phyloP scores from a whole-genome alignment of 73 alveolate genomes.

The Loxodes magnus region DNA sequence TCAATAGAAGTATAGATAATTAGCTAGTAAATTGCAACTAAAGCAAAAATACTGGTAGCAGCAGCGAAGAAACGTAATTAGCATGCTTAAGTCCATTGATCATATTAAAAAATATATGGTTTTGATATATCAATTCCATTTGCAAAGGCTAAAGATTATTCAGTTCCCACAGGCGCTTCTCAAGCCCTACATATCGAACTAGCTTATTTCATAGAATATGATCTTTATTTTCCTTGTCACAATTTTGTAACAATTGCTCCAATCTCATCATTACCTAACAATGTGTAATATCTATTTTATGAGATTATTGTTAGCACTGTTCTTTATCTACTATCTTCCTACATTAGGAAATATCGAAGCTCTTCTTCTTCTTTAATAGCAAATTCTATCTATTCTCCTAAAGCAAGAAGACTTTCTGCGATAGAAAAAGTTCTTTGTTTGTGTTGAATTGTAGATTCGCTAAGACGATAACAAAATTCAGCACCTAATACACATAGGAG shows the following conservation, averaged over 20 bases:
- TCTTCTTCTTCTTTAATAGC: slow-evolving; percentile 38
- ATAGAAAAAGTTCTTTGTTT: slow-evolving; percentile 26
- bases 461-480: slow-evolving; percentile 27
- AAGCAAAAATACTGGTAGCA: slow-evolving; percentile 12
- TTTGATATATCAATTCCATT: slow-evolving; percentile 32
- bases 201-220: slow-evolving; percentile 26
- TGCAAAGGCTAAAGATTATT: slow-evolving; percentile 25
- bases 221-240: slow-evolving; percentile 45
- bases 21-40: slow-evolving; percentile 18
- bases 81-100: slow-evolving; percentile 38
- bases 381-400: slow-evolving; percentile 42
- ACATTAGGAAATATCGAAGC: slow-evolving; percentile 36
- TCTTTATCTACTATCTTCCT: slow-evolving; percentile 46
- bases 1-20: slow-evolving; percentile 20
- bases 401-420: slow-evolving; percentile 23
- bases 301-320: slow-evolving; percentile 41
- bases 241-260: slow-evolving; percentile 45
- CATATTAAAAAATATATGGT: slow-evolving; percentile 43
- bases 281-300: slow-evolving; percentile 26
- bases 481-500: slow-evolving; percentile 24
- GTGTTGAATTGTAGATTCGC: slow-evolving; percentile 18
- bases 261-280: slow-evolving; percentile 42
- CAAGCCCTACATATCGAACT: slow-evolving; percentile 28
- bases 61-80: slow-evolving; percentile 15
- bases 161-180: slow-evolving; percentile 21